Evolutionary conservation across 495 filamentous ascomycete species (phyloP), one percentile per base, ranked within the genome.

Genomic region (Penicillium samsonianum): DNA sequence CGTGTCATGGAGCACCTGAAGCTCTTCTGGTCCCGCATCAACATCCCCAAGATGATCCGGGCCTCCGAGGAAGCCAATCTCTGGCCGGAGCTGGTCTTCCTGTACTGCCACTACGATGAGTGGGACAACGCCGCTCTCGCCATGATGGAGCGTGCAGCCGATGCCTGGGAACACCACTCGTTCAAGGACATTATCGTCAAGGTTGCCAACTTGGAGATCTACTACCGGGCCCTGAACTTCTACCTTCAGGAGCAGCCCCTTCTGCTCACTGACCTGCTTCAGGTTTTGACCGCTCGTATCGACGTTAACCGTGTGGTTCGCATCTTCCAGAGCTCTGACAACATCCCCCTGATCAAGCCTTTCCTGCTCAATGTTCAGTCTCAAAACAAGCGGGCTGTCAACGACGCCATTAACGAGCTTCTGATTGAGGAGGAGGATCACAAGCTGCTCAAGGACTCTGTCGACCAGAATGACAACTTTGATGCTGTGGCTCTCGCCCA

Each of bases 121-220:
- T 98, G 90, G 79, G 95, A 99, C 76, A 99, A 99, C 69, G 94
- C 95, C 25, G 94, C 94, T 22, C 82, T 99, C 55, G 92, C 95
- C 33, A 97, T 99, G 83, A 99, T 99, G 91, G 95, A 99, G 82
- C 91, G 94, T 64, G 90, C 95, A 35, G 88, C 96, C 50, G 93
- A 98, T 76, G 90, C 95, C 3, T 99, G 95, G 95, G 95, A 99
- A 74, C 95, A 99, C 77, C 94, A 98, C 75, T 95, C 93, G 28
- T 98, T 99, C 87, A 98, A 98, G 84, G 95, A 98, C 72, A 97
- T 96, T 59, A 82, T 96, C 55, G 87, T 96, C 78, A 98, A 98
- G 84, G 93, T 96, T 59, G 91, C 94, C 64, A 99, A 99, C 76
- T 73, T 98, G 67, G 95, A 99, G 75, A 98, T 99, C 70, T 98